Conservation (phyloP, 2,329 filamentous ascomycete species). For the Beauveria varroae region DNA sequence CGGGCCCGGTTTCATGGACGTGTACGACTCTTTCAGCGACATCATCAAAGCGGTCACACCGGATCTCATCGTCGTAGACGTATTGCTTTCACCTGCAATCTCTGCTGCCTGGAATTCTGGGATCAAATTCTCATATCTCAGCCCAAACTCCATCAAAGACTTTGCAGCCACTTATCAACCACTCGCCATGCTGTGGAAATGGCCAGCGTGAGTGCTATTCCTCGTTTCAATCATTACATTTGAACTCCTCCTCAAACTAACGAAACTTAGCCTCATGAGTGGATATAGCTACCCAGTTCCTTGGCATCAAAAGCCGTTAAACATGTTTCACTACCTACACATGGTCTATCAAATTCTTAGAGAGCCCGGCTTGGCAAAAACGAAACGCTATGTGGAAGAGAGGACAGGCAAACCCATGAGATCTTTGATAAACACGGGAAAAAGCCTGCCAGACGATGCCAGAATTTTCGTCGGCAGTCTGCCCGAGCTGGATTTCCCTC, state of each 20-base stretch:
- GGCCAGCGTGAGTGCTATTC: slow-evolving; percentile 24
- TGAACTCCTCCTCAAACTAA: not conserved
- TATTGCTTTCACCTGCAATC: slow-evolving; percentile 34
- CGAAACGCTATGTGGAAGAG: slow-evolving; percentile 12
- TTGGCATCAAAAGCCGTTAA: slow-evolving; percentile 32
- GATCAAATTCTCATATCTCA: slow-evolving; percentile 29
- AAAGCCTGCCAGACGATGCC: slow-evolving; percentile 12
- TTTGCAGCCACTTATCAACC: slow-evolving; percentile 33
- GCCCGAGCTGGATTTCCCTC: slow-evolving; percentile 32
- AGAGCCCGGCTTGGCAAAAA: slow-evolving; percentile 8
- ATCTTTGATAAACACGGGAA: slow-evolving; percentile 17
- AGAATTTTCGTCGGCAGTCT: slow-evolving; percentile 21
- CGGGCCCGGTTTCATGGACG: slow-evolving; percentile 30
- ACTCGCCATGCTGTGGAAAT: slow-evolving; percentile 27
- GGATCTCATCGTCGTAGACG: slow-evolving; percentile 34
- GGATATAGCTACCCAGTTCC: slow-evolving; percentile 39
- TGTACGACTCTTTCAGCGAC: slow-evolving; percentile 29
- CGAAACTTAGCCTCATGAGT: slow-evolving; percentile 30
- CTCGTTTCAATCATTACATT: not conserved
- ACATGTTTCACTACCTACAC: slow-evolving; percentile 30
- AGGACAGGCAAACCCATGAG: slow-evolving; percentile 15
- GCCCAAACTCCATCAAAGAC: slow-evolving; percentile 37
- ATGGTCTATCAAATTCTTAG: slow-evolving; percentile 16
- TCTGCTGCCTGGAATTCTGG: slow-evolving; percentile 32
- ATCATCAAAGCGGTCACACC: slow-evolving; percentile 31